Evolutionary conservation across 2,329 filamentous ascomycete species (phyloP), one percentile per base, ranked within the genome.

Genomic region (Fusarium brachygibbosum): DNA sequence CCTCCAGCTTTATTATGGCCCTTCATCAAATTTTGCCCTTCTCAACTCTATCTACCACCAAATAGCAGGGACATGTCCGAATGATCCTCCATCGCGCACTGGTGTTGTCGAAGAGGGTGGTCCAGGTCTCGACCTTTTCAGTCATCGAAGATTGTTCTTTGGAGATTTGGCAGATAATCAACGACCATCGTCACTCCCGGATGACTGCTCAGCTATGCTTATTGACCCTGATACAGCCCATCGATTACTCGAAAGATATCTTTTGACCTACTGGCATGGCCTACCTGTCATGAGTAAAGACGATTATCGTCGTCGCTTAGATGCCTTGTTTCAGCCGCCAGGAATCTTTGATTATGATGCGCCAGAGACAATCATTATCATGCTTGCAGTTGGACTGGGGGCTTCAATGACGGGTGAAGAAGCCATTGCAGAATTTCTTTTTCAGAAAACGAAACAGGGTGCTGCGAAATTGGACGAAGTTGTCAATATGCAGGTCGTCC

Each of bases 1-100:
- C 35, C 76, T 83, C 17, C 81, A 84, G 63, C 74, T 84, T 1
- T 84, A 83, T 68, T 84, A 84, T 72, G 82, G 82, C 0, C 80
- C 82, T 1, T 82, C 82, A 0, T 83, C 82, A 1, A 82, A 84
- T 64, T 84, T 84, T 32, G 77, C 82, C 1, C 76, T 84, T 1
- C 79, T 78, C 42, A 71, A 77, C 29, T 75, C 74, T 1, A 77
- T 77, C 25, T 76, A 77, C 34, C 74, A 77, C 37, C 76, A 78
- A 57, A 76, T 78, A 34, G 74, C 76, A 19, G 76, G 76, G 10
- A 77, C 68, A 10, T 56, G 62, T 19, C 70, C 70, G 3, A 70
- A 63, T 6, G 68, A 59, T 11, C 66, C 71, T 10, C 68, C 69
- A 5, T 61, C 71, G 23, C 75, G 68, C 23, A 61, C 72, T 49